Evolutionary conservation across 805 yeast genomes (phyloP).

Genomic region (Saturnispora mendoncae): DNA sequence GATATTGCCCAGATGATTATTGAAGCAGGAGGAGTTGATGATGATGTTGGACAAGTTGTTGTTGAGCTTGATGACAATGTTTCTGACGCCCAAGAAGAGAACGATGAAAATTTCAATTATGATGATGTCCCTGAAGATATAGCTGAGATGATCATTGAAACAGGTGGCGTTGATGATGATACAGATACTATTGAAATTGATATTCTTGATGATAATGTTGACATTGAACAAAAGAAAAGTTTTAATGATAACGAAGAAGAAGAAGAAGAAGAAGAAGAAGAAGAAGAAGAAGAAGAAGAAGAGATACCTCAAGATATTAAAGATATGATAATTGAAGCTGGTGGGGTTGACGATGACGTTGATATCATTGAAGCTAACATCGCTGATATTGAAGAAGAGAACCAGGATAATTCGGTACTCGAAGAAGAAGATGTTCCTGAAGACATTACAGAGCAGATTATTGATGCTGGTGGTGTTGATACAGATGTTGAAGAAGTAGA

Average conservation of each 20-base stretch:
- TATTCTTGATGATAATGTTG: constrained; percentile 7
- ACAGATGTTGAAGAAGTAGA: constrained; percentile 10
- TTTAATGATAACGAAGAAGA: constrained; percentile 7
- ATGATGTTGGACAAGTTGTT: constrained; percentile 4
- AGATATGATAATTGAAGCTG: constrained; percentile 2
- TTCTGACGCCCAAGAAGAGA: background rate
- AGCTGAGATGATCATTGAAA: background rate
- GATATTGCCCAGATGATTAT: constrained; percentile 5
- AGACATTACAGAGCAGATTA: background rate
- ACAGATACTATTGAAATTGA: constrained; percentile 9
- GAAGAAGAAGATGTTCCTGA: constrained; percentile 9
- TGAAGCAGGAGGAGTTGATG: constrained; percentile 4
- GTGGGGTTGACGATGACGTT: constrained; percentile 7
- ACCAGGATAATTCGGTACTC: background rate
- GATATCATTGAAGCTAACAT: background rate
- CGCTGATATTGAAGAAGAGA: background rate
- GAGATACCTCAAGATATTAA: constrained; percentile 8
- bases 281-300: constrained; percentile 5
- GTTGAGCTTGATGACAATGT: background rate
- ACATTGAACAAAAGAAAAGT: constrained; percentile 5
- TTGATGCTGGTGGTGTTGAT: constrained; percentile 8
- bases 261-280: background rate
- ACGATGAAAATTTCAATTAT: constrained; percentile 3
- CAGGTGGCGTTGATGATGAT: constrained; percentile 7
- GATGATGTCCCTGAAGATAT: constrained; percentile 3